A percentile compares a stretch with the other conserved stretches of the same genome.
These are phyloP conservation scores for Cladobotryum protrusum DNA, from an alignment of 2,329 filamentous ascomycete genomes.

Conservation along the genomic window DNA sequence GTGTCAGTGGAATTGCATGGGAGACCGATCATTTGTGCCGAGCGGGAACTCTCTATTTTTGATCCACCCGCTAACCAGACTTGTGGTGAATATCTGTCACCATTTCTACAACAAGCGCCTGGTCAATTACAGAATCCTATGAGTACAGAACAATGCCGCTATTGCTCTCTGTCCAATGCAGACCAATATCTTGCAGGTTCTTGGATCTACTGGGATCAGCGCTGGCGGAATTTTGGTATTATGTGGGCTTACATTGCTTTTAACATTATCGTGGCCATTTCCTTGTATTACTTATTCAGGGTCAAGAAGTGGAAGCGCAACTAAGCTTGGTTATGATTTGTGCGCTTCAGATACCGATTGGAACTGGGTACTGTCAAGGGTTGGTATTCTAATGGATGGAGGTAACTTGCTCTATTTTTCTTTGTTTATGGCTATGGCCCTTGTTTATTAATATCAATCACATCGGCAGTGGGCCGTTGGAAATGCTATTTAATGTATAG, in stretches of 20 bases:
- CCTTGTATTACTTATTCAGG: slow-evolving; percentile 57
- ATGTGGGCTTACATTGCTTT: slow-evolving; percentile 62
- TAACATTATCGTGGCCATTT: slow-evolving; percentile 53
- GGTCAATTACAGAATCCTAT: slow-evolving; percentile 59
- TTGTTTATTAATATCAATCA: too few relatives aligned
- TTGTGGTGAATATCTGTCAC: slow-evolving; percentile 57
- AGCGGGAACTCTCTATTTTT: slow-evolving; percentile 57
- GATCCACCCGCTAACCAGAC: slow-evolving; percentile 55
- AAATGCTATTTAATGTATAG: too few relatives aligned
- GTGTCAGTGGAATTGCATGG: slow-evolving; percentile 58
- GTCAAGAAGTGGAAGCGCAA: slow-evolving; percentile 36
- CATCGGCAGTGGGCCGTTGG: too few relatives aligned
- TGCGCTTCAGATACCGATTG: too few relatives aligned
- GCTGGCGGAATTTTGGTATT: slow-evolving; percentile 66
- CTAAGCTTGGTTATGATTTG: too few relatives aligned
- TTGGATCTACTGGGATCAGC: slow-evolving; percentile 43
- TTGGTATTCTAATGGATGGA: too few relatives aligned
- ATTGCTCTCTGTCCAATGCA: slow-evolving; percentile 59
- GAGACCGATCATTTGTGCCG: slow-evolving; percentile 45
- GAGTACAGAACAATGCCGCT: slow-evolving; percentile 53
- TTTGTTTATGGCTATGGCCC: too few relatives aligned
- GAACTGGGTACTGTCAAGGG: too few relatives aligned
- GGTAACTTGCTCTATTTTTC: too few relatives aligned
- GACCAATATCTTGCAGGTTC: slow-evolving; percentile 50
- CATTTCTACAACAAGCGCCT: slow-evolving; percentile 42